Evolutionary conservation across 345 rosid genomes (phyloP).

Genomic region (Kernera saxatilis): DNA sequence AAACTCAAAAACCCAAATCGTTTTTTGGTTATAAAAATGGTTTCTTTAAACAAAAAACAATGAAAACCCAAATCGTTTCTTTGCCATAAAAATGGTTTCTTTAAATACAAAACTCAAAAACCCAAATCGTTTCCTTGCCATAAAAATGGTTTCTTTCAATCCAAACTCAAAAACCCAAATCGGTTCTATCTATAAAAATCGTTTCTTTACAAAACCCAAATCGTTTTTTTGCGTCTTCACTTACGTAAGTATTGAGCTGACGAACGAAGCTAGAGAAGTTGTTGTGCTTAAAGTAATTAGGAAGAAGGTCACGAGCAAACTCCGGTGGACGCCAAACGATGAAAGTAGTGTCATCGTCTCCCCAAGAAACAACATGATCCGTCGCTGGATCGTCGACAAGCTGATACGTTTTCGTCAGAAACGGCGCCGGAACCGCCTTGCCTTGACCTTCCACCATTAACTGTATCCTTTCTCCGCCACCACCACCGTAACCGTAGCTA

Average conservation of each 20-base stretch:
- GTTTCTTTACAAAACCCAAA: background rate
- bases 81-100: background rate
- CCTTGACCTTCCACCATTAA: conserved; percentile 76
- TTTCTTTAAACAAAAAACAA: background rate
- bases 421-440: conserved; percentile 91
- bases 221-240: background rate
- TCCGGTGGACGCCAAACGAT: conserved; percentile 94
- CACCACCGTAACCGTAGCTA: conserved; percentile 22
- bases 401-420: conserved; percentile 91
- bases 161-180: background rate
- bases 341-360: conserved; percentile 80
- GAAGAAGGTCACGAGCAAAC: conserved; percentile 93
- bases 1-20: background rate
- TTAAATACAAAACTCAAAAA: background rate
- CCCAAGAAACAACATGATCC: conserved; percentile 92
- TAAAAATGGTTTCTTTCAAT: background rate
- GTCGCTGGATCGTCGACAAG: conserved; percentile 86
- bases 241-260: conserved; percentile 95
- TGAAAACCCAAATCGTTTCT: background rate
- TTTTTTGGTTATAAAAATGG: background rate
- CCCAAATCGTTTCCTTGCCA: background rate
- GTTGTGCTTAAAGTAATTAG: conserved; percentile 96
- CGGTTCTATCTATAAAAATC: too few relatives aligned
- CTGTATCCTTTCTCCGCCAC: conserved; percentile 56
- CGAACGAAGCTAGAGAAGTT: conserved; percentile 96